phyloP scores from a whole-genome alignment of 352 stramenopile genomes.

The Pythium sukuiense region DNA sequence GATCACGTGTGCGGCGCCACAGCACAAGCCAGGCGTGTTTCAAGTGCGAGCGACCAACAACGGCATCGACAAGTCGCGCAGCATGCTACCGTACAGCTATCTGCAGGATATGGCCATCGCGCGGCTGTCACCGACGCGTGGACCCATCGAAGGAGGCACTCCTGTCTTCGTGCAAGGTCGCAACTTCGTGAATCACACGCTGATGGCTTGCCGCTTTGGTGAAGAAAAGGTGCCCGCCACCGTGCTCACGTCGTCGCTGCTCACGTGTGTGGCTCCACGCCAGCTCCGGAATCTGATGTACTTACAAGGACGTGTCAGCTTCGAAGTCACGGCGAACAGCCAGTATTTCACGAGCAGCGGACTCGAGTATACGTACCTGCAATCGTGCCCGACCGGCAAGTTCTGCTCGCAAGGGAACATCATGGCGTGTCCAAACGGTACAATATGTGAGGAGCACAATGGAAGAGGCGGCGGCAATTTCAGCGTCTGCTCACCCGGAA shows the following conservation, averaged over 20 bases:
- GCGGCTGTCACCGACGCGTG: slow-evolving; percentile 66
- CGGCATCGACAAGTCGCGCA: slow-evolving; percentile 61
- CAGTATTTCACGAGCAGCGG: slow-evolving; percentile 79
- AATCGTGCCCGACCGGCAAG: slow-evolving; percentile 50
- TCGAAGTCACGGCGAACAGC: slow-evolving; percentile 88
- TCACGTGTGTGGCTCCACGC: slow-evolving; percentile 81
- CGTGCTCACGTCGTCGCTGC: slow-evolving; percentile 72
- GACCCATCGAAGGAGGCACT: slow-evolving; percentile 72
- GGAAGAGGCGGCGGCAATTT: slow-evolving; percentile 79
- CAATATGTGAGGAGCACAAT: slow-evolving; percentile 45
- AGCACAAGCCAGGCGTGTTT: slow-evolving; percentile 53
- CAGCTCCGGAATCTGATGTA: slow-evolving; percentile 48
- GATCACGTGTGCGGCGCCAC: slow-evolving; percentile 65
- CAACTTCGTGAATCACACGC: slow-evolving; percentile 93
- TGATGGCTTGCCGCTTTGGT: slow-evolving; percentile 89
- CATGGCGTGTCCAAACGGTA: slow-evolving; percentile 87
- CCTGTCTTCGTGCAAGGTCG: slow-evolving; percentile 91
- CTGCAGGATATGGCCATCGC: slow-evolving; percentile 82
- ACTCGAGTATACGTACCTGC: slow-evolving; percentile 74
- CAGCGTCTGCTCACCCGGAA: slow-evolving; percentile 91
- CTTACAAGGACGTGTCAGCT: slow-evolving; percentile 45
- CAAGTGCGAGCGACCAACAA: slow-evolving; percentile 84
- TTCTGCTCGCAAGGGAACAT: slow-evolving; percentile 66
- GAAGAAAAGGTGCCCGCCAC: slow-evolving; percentile 59
- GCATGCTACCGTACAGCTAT: slow-evolving; percentile 69